Conservation (phyloP, 768 basidiomycete genomes). For the Candolleomyces aberdarensis region DNA sequence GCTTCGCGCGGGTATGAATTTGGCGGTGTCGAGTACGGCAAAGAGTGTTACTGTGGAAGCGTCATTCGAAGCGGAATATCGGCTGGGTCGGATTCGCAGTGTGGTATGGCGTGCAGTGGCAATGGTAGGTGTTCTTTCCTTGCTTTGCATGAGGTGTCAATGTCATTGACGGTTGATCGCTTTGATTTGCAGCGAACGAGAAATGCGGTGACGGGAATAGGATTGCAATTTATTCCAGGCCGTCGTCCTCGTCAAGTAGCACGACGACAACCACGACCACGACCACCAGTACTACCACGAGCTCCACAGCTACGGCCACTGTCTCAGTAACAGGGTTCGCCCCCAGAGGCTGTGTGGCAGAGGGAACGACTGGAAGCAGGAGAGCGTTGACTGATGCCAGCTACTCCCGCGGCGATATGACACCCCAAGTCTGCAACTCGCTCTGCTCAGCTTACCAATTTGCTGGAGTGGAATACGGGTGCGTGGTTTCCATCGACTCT, state of each 20-base stretch:
- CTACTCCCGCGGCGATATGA: slow-evolving; percentile 19
- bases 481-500: neutral
- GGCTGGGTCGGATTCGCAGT: slow-evolving; percentile 20
- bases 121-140: slow-evolving; percentile 18
- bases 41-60: slow-evolving; percentile 29
- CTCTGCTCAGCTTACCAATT: slow-evolving; percentile 23
- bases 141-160: slow-evolving; percentile 5
- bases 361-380: slow-evolving; percentile 21
- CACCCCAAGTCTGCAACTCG: slow-evolving; percentile 20
- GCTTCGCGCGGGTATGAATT: slow-evolving; percentile 21
- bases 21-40: slow-evolving; percentile 29
- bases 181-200: slow-evolving; percentile 18
- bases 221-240: slow-evolving; percentile 20
- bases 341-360: slow-evolving; percentile 27
- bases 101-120: slow-evolving; percentile 29
- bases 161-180: neutral
- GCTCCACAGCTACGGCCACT: slow-evolving; percentile 1
- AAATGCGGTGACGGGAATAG: slow-evolving; percentile 29
- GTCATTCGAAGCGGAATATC: slow-evolving; percentile 20
- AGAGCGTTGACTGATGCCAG: slow-evolving; percentile 24
- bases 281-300: too few relatives aligned
- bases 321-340: neutral
- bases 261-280: too few relatives aligned
- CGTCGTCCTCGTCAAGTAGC: neutral
- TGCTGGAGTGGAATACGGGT: slow-evolving; percentile 23